A percentile compares a stretch with the other conserved stretches of the same genome.
Evolutionary conservation across 2,329 filamentous ascomycete species (phyloP).

Genomic region (Cladosporium cucumerinum): DNA sequence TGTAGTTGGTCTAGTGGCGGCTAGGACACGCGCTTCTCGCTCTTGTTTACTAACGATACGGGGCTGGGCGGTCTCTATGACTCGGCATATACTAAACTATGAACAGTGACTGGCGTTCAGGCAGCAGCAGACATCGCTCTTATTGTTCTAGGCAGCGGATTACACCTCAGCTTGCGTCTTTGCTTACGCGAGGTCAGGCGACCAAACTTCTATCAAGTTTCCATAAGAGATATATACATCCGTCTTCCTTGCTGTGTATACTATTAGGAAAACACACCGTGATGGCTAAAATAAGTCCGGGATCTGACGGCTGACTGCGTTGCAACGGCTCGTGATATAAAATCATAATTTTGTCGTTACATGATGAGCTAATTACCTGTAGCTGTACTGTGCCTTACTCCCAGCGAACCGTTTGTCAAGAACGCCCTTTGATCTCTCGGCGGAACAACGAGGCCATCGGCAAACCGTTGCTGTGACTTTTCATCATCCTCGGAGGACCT

Average conservation of each 20-base stretch:
- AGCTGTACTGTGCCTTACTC: constrained; percentile 10
- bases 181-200: no score
- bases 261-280: no score
- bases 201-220: no score
- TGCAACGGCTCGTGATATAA: background rate
- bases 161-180: background rate
- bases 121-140: background rate
- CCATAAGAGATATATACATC: background rate
- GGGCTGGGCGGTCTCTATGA: no score
- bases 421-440: constrained; percentile 1
- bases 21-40: background rate
- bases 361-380: constrained; percentile 1
- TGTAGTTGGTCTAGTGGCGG: background rate
- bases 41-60: background rate
- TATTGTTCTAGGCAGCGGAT: background rate
- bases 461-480: constrained; percentile 24
- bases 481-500: constrained; percentile 51
- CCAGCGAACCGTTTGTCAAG: constrained; percentile 7
- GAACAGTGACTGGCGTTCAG: no score
- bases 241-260: no score
- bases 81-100: no score
- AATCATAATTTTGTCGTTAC: background rate
- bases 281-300: no score
- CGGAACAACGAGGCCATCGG: background rate
- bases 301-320: no score